A percentile compares a stretch with the other conserved stretches of the same genome.
phyloP scores from a whole-genome alignment of 805 yeast genomes.

The Groenewaldozyma tartarivorans region DNA sequence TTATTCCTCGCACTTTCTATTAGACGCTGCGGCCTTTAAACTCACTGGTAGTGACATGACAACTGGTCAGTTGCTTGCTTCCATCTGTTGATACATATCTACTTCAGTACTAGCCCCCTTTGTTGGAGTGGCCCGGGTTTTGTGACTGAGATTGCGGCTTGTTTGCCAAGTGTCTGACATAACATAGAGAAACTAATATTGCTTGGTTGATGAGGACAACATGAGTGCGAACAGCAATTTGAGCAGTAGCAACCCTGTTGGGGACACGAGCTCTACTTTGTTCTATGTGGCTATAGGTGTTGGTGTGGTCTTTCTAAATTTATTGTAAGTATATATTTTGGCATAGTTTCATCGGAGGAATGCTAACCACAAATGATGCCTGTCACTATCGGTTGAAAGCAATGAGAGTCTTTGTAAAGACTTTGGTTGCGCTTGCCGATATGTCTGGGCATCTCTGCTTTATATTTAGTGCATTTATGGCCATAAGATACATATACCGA shows the following conservation, averaged over 20 bases:
- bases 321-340: slow-evolving; percentile 12
- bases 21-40: too few relatives aligned
- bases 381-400: neutral
- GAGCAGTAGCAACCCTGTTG: neutral
- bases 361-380: neutral
- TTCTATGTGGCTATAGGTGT: slow-evolving; percentile 14
- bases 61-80: too few relatives aligned
- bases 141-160: too few relatives aligned
- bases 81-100: too few relatives aligned
- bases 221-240: too few relatives aligned
- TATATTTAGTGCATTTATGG: slow-evolving; percentile 21
- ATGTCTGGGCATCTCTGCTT: slow-evolving; percentile 11
- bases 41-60: too few relatives aligned
- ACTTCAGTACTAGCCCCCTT: too few relatives aligned
- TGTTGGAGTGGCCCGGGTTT: too few relatives aligned
- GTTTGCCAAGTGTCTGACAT: too few relatives aligned
- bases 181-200: too few relatives aligned
- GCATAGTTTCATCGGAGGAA: neutral
- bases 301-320: slow-evolving; percentile 14
- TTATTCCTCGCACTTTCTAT: too few relatives aligned
- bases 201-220: too few relatives aligned
- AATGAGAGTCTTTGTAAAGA: neutral
- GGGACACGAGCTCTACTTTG: slow-evolving; percentile 8
- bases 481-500: slow-evolving; percentile 24
- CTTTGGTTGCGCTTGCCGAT: slow-evolving; percentile 11